A percentile compares a stretch with the other conserved stretches of the same genome.
phyloP scores from a whole-genome alignment of 2,329 filamentous ascomycete species.

The Hypomyces rosellus region DNA sequence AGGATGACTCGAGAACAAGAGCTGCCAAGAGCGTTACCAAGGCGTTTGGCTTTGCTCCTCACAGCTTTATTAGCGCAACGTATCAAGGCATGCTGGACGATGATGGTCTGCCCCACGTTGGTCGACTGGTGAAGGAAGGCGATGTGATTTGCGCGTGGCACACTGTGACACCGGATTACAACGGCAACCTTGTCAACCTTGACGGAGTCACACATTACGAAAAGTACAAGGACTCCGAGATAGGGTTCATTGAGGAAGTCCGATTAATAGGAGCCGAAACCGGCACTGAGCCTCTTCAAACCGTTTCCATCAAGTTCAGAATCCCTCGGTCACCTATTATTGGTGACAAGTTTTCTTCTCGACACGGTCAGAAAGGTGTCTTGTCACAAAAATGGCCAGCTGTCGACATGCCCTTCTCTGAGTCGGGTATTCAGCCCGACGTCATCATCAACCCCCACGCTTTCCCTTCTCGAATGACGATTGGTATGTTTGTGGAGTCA shows the following conservation, averaged over 20 bases:
- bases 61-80: conserved; percentile 62
- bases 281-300: conserved; percentile 77
- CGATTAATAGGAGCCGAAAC: conserved; percentile 81
- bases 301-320: conserved; percentile 86
- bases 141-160: conserved; percentile 87
- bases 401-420: conserved; percentile 92
- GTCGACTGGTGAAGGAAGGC: conserved; percentile 69
- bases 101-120: conserved; percentile 80
- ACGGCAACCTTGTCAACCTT: conserved; percentile 73
- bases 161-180: conserved; percentile 74
- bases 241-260: conserved; percentile 86
- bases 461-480: conserved; percentile 99
- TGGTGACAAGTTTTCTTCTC: conserved; percentile 97
- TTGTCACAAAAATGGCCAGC: conserved; percentile 92
- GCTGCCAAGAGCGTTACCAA: conserved; percentile 66
- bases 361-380: conserved; percentile 97
- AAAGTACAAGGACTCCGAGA: conserved; percentile 90
- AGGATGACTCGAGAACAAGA: conserved; percentile 66
- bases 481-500: conserved; percentile 98
- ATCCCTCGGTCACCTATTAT: conserved; percentile 87
- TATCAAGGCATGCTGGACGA: conserved; percentile 71
- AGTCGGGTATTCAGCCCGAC: conserved; percentile 93
- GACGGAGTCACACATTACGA: conserved; percentile 82
- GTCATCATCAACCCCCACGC: conserved; percentile 99
- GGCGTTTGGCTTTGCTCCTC: conserved; percentile 86